Evolutionary conservation across 371 early-diverging fungal genomes (phyloP).

Genomic region (Rhizopus delemar): DNA sequence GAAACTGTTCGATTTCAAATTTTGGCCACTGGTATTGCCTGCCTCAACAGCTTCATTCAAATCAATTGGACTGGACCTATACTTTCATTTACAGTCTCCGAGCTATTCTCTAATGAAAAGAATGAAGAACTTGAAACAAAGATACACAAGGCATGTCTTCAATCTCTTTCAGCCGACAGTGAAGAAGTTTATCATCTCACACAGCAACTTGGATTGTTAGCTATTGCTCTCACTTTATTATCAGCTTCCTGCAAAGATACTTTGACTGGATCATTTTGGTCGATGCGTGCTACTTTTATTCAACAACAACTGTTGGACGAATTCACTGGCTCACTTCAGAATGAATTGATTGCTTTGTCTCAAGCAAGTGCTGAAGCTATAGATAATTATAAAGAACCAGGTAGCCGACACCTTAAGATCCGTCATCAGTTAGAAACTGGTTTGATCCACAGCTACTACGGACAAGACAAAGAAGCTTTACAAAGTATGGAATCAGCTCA

Average conservation of each 20-base stretch:
- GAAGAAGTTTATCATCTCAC: slow-evolving; percentile 86
- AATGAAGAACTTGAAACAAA: slow-evolving; percentile 22
- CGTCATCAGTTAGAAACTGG: slow-evolving; percentile 78
- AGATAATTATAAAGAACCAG: slow-evolving; percentile 4
- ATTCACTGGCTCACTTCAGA: slow-evolving; percentile 69
- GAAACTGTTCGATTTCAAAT: slow-evolving; percentile 23
- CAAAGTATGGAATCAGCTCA: slow-evolving; percentile 73
- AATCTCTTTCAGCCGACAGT: slow-evolving; percentile 70
- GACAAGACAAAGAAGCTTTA: slow-evolving; percentile 70
- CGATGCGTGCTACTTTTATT: slow-evolving; percentile 67
- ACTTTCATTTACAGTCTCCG: slow-evolving; percentile 44
- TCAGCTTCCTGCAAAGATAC: slow-evolving; percentile 34
- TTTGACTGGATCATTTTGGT: slow-evolving; percentile 71
- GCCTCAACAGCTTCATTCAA: slow-evolving; percentile 66
- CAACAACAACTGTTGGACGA: slow-evolving; percentile 90
- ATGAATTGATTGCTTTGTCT: slow-evolving; percentile 42
- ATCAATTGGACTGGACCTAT: slow-evolving; percentile 72
- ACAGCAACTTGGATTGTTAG: slow-evolving; percentile 67
- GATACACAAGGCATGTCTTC: slow-evolving; percentile 39
- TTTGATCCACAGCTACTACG: slow-evolving; percentile 75
- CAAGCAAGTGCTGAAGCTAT: slow-evolving; percentile 26
- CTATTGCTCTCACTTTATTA: slow-evolving; percentile 66
- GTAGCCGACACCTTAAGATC: slow-evolving; percentile 45
- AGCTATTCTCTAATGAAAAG: slow-evolving; percentile 24
- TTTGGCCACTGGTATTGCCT: slow-evolving; percentile 56